These are phyloP conservation scores for Galerina marginata DNA, from an alignment of 768 basidiomycete genomes.

Conservation along the genomic window DNA sequence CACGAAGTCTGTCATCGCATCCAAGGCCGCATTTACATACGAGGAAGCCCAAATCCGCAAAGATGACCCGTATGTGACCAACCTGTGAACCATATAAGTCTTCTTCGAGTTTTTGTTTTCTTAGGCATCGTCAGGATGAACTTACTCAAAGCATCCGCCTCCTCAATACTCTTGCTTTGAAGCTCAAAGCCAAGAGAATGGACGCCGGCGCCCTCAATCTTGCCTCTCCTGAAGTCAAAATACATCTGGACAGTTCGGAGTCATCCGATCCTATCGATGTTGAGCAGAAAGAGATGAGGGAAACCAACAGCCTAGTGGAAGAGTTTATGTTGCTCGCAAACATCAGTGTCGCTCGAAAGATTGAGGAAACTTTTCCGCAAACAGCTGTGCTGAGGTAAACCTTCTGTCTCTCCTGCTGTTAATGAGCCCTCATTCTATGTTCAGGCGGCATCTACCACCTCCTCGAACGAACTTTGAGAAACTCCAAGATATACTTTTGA, in stretches of 20 bases:
- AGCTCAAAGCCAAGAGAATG: slow-evolving; percentile 88
- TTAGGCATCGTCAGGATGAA: slow-evolving; percentile 77
- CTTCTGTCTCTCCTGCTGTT: neutral
- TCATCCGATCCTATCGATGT: slow-evolving; percentile 96
- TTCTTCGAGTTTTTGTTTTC: neutral
- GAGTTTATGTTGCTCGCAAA: slow-evolving; percentile 99
- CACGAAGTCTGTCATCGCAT: slow-evolving; percentile 95
- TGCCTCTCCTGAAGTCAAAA: slow-evolving; percentile 98
- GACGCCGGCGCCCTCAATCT: slow-evolving; percentile 96
- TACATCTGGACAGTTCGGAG: slow-evolving; percentile 91
- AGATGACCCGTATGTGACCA: slow-evolving; percentile 67
- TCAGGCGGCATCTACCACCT: slow-evolving; percentile 88
- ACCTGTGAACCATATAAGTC: neutral
- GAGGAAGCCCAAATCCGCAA: slow-evolving; percentile 94
- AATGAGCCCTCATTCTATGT: neutral
- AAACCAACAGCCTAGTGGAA: slow-evolving; percentile 97
- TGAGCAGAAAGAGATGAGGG: slow-evolving; percentile 89
- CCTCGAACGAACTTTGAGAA: slow-evolving; percentile 95
- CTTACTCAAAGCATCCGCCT: slow-evolving; percentile 87
- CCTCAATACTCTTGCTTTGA: slow-evolving; percentile 84
- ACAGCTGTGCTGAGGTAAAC: slow-evolving; percentile 87
- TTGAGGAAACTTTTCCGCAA: slow-evolving; percentile 93
- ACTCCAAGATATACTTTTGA: slow-evolving; percentile 87
- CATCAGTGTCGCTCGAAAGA: slow-evolving; percentile 89
- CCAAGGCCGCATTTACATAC: slow-evolving; percentile 96